A percentile compares a stretch with the other conserved stretches of the same genome.
phyloP scores from a whole-genome alignment of 2,329 filamentous ascomycete genomes.

The Penicillium paneum region DNA sequence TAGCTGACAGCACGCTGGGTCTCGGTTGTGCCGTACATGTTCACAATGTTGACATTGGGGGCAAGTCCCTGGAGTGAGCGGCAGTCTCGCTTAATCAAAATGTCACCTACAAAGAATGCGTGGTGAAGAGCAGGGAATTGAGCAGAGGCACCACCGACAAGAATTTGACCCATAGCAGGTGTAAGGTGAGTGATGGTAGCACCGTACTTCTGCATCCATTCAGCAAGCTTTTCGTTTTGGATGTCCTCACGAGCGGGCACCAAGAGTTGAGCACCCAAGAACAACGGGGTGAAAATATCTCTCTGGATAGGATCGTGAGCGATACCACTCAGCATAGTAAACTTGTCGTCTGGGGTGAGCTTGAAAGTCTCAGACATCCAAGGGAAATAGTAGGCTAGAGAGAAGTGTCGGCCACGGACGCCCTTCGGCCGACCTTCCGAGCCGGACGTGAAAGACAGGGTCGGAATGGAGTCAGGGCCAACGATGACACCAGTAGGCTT shows the following conservation, averaged over 20 bases:
- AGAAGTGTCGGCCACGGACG: conserved; percentile 83
- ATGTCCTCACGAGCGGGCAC: conserved; percentile 81
- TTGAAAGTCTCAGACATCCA: conserved; percentile 90
- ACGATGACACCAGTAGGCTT: conserved; percentile 69
- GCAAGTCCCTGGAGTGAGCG: conserved; percentile 71
- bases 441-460: conserved; percentile 70
- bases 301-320: conserved; percentile 59
- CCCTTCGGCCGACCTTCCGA: conserved; percentile 78
- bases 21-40: conserved; percentile 88
- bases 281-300: conserved; percentile 88
- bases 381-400: conserved; percentile 77
- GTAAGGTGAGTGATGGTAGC: conserved; percentile 85
- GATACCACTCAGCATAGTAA: conserved; percentile 82
- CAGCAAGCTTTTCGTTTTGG: conserved; percentile 75
- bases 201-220: conserved; percentile 77
- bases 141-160: conserved; percentile 77
- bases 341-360: conserved; percentile 67
- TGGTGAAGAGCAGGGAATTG: conserved; percentile 72
- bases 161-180: conserved; percentile 92
- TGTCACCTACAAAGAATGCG: conserved; percentile 89
- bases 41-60: conserved; percentile 70
- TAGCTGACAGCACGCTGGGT: conserved; percentile 78
- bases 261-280: conserved; percentile 74
- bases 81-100: conserved; percentile 82
- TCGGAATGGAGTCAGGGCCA: conserved; percentile 80